Evolutionary conservation across 176 grass and related monocot genomes (phyloP).

Genomic region (Rhynchospora pubera): DNA sequence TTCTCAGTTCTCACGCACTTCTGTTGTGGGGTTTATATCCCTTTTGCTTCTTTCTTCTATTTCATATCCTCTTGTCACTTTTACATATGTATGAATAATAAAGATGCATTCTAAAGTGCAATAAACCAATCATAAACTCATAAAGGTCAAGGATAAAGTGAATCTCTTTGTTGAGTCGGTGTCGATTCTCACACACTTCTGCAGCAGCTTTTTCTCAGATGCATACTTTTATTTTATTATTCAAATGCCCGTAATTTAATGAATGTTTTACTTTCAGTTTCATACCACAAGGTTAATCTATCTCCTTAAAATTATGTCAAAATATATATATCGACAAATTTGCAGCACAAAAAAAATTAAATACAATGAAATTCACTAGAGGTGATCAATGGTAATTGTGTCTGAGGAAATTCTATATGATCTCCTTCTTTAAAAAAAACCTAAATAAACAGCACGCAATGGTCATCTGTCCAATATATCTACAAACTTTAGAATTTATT

Average conservation of each 20-base stretch:
- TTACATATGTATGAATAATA: slow-evolving; percentile 6
- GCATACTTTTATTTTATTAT: neutral
- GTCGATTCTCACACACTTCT: no score
- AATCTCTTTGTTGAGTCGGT: neutral
- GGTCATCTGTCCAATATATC: neutral
- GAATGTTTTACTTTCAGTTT: no score
- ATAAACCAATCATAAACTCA: neutral
- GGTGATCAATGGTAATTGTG: no score
- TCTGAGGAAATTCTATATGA: neutral
- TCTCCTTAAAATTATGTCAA: no score
- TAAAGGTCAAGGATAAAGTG: neutral
- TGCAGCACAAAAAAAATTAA: no score
- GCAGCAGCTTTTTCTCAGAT: neutral
- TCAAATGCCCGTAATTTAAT: no score
- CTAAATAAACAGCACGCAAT: neutral
- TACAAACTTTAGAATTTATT: no score
- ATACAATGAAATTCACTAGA: no score
- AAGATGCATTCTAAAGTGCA: neutral
- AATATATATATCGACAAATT: no score
- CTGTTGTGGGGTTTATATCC: neutral
- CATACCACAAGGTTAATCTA: no score
- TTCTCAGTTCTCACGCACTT: neutral
- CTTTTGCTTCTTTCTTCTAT: slow-evolving; percentile 17
- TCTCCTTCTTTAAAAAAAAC: neutral
- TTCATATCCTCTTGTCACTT: slow-evolving; percentile 28